Evolutionary conservation across 345 rosid species (phyloP).

Genomic region (Eucalyptus sp.): DNA sequence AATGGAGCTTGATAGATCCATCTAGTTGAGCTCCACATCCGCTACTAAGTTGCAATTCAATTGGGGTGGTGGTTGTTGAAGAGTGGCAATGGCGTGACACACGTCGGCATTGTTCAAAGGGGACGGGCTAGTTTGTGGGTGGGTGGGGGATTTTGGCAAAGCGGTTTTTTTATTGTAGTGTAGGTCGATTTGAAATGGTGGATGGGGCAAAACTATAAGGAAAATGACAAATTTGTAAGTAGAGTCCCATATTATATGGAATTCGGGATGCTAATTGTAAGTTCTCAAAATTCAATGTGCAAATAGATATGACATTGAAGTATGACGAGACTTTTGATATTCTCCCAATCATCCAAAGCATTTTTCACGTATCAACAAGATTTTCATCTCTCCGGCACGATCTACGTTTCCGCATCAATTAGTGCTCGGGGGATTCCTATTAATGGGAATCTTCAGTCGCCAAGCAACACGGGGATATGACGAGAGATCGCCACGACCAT

Average conservation of each 20-base stretch:
- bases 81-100: background rate
- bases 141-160: background rate
- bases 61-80: background rate
- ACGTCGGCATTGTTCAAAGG: rapidly evolving
- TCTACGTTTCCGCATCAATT: background rate
- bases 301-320: background rate
- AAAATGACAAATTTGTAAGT: background rate
- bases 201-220: background rate
- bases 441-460: background rate
- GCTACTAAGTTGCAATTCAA: rapidly evolving
- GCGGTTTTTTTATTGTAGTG: background rate
- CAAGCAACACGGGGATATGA: background rate
- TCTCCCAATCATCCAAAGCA: background rate
- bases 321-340: background rate
- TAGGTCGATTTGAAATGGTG: background rate
- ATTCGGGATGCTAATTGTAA: background rate
- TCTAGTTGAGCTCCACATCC: background rate
- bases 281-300: background rate
- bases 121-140: background rate
- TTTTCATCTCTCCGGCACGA: background rate
- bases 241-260: rapidly evolving
- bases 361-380: background rate
- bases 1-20: background rate
- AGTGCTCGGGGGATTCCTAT: background rate
- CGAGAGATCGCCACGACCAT: background rate